Evolutionary conservation across 352 stramenopile genomes (phyloP).

Genomic region (Globisporangium polare): DNA sequence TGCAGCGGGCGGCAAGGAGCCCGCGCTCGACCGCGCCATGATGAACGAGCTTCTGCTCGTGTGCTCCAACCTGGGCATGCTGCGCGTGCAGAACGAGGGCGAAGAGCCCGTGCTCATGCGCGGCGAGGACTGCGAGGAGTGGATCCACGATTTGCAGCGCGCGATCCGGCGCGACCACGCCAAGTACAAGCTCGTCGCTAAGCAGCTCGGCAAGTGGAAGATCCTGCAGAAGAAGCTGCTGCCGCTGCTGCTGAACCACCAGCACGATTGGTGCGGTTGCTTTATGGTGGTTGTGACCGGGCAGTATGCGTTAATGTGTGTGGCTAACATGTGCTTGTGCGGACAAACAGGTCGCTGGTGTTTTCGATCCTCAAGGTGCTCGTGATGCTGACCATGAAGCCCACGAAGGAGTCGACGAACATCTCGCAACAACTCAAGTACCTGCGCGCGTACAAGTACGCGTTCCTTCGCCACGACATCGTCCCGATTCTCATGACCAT

Average conservation of each 20-base stretch:
- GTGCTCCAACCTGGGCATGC: slow-evolving; percentile 84
- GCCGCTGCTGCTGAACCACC: slow-evolving; percentile 80
- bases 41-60: slow-evolving; percentile 87
- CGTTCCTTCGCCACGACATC: slow-evolving; percentile 67
- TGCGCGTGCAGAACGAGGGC: slow-evolving; percentile 53
- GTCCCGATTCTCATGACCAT: slow-evolving; percentile 85
- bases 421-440: slow-evolving; percentile 79
- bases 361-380: slow-evolving; percentile 89
- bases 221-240: slow-evolving; percentile 87
- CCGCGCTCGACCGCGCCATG: slow-evolving; percentile 63
- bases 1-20: slow-evolving; percentile 21
- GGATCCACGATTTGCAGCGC: slow-evolving; percentile 85
- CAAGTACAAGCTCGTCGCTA: slow-evolving; percentile 75
- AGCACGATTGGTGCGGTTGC: slow-evolving; percentile 61
- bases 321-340: neutral
- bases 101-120: slow-evolving; percentile 68
- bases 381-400: slow-evolving; percentile 89
- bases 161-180: slow-evolving; percentile 78
- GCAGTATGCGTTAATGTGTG: too few species aligned
- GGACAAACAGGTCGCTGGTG: slow-evolving; percentile 44
- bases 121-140: slow-evolving; percentile 78
- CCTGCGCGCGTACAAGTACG: slow-evolving; percentile 80
- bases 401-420: slow-evolving; percentile 70
- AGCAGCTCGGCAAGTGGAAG: slow-evolving; percentile 85
- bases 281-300: neutral